Evolutionary conservation across 208 protist genomes (phyloP).

Genomic region (Acanthamoeba royreba): DNA sequence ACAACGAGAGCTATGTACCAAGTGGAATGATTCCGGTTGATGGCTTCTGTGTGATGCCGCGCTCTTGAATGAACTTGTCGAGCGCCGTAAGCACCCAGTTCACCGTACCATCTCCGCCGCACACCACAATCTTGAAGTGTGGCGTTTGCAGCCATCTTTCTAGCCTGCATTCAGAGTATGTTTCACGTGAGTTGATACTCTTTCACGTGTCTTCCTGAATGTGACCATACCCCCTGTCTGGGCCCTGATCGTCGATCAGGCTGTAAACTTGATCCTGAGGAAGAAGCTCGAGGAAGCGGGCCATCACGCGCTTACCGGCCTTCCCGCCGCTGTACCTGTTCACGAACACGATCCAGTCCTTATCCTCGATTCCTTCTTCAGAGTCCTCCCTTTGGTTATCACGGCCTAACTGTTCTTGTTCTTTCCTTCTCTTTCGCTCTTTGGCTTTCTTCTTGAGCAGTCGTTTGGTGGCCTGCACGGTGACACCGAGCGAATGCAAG

Average conservation of each 20-base stretch:
- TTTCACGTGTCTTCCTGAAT: not conserved
- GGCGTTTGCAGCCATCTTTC: not conserved
- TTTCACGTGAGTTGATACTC: not conserved
- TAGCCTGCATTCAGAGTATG: not conserved
- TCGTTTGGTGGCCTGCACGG: not conserved
- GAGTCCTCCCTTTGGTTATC: not conserved
- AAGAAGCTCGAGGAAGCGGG: slow-evolving; percentile 55
- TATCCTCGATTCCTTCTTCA: not conserved
- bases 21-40: not conserved
- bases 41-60: not conserved
- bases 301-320: slow-evolving; percentile 60
- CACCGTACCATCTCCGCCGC: slow-evolving; percentile 82
- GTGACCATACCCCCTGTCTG: not conserved
- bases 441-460: not conserved
- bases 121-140: slow-evolving; percentile 66
- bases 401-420: no score
- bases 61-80: slow-evolving; percentile 21
- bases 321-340: slow-evolving; percentile 76
- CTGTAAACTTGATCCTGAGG: slow-evolving; percentile 67
- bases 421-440: not conserved
- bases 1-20: not conserved
- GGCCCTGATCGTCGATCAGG: slow-evolving; percentile 47
- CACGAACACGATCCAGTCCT: slow-evolving; percentile 64
- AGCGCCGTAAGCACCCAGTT: slow-evolving; percentile 77
- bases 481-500: not conserved